These are phyloP conservation scores for Lodderomyces pseudojiufengensis DNA, from an alignment of 1,139 yeast species.

Conservation along the genomic window DNA sequence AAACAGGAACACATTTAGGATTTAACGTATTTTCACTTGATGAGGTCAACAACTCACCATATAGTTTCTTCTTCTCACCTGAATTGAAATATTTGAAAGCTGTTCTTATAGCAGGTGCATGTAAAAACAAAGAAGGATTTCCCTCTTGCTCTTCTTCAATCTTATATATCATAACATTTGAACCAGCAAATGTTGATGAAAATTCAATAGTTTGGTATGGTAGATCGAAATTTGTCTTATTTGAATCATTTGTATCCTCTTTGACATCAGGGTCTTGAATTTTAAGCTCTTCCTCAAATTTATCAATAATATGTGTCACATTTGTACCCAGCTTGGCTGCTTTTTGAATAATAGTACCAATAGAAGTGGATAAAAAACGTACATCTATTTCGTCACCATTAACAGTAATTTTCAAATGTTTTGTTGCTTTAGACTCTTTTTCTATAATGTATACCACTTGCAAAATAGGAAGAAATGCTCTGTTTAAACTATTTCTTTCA, in stretches of 20 bases:
- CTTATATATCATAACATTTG: slow-evolving; percentile 54
- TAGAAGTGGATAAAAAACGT: slow-evolving; percentile 52
- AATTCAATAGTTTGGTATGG: slow-evolving; percentile 48
- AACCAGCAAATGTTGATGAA: slow-evolving; percentile 62
- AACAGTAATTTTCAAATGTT: slow-evolving; percentile 41
- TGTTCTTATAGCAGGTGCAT: slow-evolving; percentile 73
- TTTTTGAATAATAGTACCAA: slow-evolving; percentile 41
- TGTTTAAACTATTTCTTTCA: slow-evolving; percentile 47
- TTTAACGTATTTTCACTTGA: slow-evolving; percentile 69
- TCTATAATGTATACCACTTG: slow-evolving; percentile 54
- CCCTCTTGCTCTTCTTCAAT: slow-evolving; percentile 38
- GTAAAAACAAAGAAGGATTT: slow-evolving; percentile 58
- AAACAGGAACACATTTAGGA: slow-evolving; percentile 76
- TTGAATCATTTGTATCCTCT: no score
- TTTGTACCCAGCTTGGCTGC: slow-evolving; percentile 41
- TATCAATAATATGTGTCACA: no score
- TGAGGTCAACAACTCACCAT: slow-evolving; percentile 58
- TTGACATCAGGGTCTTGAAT: no score
- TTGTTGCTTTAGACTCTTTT: slow-evolving; percentile 22
- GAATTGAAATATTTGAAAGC: slow-evolving; percentile 34
- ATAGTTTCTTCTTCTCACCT: slow-evolving; percentile 32
- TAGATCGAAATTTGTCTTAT: slow-evolving; percentile 17
- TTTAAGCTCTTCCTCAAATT: no score
- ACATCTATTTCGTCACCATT: slow-evolving; percentile 70
- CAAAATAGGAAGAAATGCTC: slow-evolving; percentile 67